These are phyloP conservation scores for Microcos paniculata DNA, from an alignment of 345 rosid species.

Conservation along the genomic window DNA sequence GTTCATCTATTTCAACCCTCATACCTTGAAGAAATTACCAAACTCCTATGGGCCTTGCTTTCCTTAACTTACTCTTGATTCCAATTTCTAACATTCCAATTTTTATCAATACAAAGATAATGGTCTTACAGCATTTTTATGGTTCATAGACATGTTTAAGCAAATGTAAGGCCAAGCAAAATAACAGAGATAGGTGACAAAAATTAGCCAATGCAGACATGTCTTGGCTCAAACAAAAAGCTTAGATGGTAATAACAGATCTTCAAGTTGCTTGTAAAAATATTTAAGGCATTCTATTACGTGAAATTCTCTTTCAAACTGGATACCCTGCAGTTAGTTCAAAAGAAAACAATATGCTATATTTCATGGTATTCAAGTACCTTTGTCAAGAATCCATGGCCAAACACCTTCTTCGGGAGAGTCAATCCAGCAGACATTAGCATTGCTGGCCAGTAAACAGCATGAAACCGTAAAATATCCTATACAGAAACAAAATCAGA, in stretches of 20 bases:
- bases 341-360: not conserved
- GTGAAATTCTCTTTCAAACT: not conserved
- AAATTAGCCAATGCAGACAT: not conserved
- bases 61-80: not conserved
- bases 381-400: slow-evolving; percentile 97
- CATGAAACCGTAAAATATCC: slow-evolving; percentile 96
- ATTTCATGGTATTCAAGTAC: slow-evolving; percentile 28
- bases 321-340: not conserved
- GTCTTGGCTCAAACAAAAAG: not conserved
- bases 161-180: not conserved
- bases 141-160: not conserved
- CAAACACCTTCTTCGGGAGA: slow-evolving; percentile 81
- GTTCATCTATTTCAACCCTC: not conserved
- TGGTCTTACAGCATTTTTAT: not conserved
- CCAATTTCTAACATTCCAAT: not conserved
- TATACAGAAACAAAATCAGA: slow-evolving; percentile 31
- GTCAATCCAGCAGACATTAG: slow-evolving; percentile 85
- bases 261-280: not conserved
- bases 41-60: not conserved
- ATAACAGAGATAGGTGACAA: not conserved
- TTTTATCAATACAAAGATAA: not conserved
- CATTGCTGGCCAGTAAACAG: slow-evolving; percentile 99
- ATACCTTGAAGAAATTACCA: not conserved
- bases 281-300: not conserved
- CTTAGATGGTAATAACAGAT: not conserved